Percentiles rank a stretch among this genome's conserved stretches.
phyloP scores from a whole-genome alignment of 441 rosid species.

The Adansonia madagascariensis region DNA sequence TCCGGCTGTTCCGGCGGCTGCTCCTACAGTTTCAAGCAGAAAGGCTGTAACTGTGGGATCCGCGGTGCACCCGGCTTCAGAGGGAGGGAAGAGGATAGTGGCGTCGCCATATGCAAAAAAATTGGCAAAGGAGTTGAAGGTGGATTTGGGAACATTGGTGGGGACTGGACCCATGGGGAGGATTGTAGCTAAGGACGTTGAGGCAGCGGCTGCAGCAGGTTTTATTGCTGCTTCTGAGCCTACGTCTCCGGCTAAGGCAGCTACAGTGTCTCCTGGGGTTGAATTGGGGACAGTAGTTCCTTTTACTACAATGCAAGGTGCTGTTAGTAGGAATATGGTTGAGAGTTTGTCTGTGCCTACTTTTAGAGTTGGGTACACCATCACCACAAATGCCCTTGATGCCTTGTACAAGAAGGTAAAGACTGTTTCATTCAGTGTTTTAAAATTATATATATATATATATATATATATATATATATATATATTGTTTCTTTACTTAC shows the following conservation, averaged over 20 bases:
- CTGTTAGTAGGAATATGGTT: conserved; percentile 80
- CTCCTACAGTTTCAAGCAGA: conserved; percentile 21
- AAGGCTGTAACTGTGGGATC: conserved; percentile 30
- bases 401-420: conserved; percentile 82
- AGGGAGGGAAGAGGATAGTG: conserved; percentile 84
- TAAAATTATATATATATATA: not conserved
- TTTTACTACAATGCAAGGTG: conserved; percentile 80
- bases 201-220: conserved; percentile 39
- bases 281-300: conserved; percentile 68
- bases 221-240: not conserved
- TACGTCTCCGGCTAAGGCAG: conserved; percentile 24
- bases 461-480: too few relatives aligned
- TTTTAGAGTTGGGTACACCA: conserved; percentile 81
- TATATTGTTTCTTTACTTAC: conserved; percentile 34
- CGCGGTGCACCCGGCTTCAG: conserved; percentile 62
- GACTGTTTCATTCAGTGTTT: not conserved
- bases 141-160: conserved; percentile 59
- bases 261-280: conserved; percentile 33
- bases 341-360: conserved; percentile 82
- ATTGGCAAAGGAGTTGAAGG: conserved; percentile 79
- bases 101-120: conserved; percentile 96
- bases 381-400: conserved; percentile 75
- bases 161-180: conserved; percentile 94
- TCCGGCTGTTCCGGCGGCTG: not conserved
- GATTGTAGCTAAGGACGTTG: conserved; percentile 92